Evolutionary conservation across 352 stramenopile species (phyloP), one percentile per base, ranked within the genome.

Genomic region (Pythium volutum): DNA sequence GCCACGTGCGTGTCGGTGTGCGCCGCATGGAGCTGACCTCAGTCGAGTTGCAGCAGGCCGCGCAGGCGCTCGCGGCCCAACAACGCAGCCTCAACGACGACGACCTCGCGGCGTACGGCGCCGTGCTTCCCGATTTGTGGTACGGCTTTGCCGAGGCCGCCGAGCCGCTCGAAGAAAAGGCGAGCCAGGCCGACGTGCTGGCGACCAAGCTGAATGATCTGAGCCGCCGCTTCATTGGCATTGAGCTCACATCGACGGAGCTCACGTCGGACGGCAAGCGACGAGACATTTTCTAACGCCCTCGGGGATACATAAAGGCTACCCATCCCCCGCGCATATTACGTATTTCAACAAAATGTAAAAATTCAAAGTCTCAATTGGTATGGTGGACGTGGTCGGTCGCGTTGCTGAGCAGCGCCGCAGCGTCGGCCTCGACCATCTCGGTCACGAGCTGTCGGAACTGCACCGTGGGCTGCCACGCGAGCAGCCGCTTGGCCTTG

Each of bases 401-500:
- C 3, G 22, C 53, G 36, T 61, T 62, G 34, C 22, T 53, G 36
- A 42, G 45, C 7, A 71, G 49, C 9, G 58, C 55, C n/a, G 48
- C 59, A 8, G 45, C 47, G 38, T 71, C 59, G 20, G 53, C 47
- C 18, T 71, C 59, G 11, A 99, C 91, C 97, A 99, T 99, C 71
- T 99, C 97, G 41, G 87, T 81, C 6, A 99, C 95, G 22, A 99
- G 83, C 27, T 91, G 77, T 43, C 89, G 73, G 71, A 99, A 99
- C 22, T 72, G 77, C 46, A 97, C 96, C 15, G 81, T 91, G 20
- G 96, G 90, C 39, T 82, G 72, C 97, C 97, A 99, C 25, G 84
- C 86, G 26, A 99, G 72, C 53, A 95, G 73, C 2, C 70, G 71
- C 39, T 96, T 87, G 0, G 97, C 97, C 66, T 99, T 99, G 34